Base-by-base conservation (phyloP, 139 green algal species). In the Edaphochlamys debaryana region DNA sequence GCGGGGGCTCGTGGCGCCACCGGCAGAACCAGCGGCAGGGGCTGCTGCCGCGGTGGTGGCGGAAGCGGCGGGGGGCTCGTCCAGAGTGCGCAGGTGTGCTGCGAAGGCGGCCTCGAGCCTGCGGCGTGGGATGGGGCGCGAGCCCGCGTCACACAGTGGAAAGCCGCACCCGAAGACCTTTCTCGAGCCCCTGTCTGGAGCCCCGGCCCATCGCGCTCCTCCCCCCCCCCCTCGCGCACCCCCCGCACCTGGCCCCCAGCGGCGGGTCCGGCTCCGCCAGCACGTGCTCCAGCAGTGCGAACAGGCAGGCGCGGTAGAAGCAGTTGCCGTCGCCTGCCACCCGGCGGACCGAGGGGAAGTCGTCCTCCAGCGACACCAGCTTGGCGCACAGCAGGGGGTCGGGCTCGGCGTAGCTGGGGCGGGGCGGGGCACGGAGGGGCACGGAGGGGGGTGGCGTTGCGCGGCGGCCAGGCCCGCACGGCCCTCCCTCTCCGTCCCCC, bases 251-350 rank as follows among this genome's bases (percentile, higher is more conserved):
- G n/a, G n/a, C n/a, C 17, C 40, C 41, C 38, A 85, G 79, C 40
- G 6, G 22, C 22, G 38, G 30, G n/a, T 73, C 52, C n/a, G 69
- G 68, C 69, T 17, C 68, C 45, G 41, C 25, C 67, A 87, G 56
- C 41, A 87, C 37, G 2, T 71, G 37, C 73, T 88, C 84, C 63
- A 88, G 45, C 77, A 85, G 37, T 27, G 62, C 69, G 52, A 88
- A 88, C 29, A 88, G 67, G 13, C 78, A 78, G 27, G 76, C 76
- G n/a, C 84, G 84, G 70, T 88, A 85, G 60, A 88, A 88, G 63
- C 84, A 88, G 84, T 88, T 88, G 84, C 84, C 84, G 77, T 88
- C 84, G 11, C 84, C 84, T 6, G 52, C 67, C 36, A 87, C 67
- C 17, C 64, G 38, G 5, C 82, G 67, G 32, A 42, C 78, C 40